phyloP scores from a whole-genome alignment of 805 yeast species.

The Ogataea angusta region DNA sequence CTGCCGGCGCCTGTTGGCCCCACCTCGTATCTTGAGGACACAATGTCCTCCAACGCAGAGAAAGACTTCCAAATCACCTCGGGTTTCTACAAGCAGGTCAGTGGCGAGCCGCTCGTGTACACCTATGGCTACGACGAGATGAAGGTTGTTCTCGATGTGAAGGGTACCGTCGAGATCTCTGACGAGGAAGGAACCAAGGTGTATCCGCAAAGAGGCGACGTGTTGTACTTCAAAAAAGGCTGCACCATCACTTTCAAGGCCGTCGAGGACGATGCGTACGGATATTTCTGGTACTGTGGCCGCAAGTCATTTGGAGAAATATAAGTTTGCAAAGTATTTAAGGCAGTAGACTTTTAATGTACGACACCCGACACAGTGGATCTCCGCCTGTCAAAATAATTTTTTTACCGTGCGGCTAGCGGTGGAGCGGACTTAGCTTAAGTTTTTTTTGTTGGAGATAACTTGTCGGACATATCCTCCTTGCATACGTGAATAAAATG shows the following conservation, averaged over 20 bases:
- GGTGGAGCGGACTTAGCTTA: slow-evolving; percentile 1
- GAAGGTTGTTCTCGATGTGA: slow-evolving; percentile 63
- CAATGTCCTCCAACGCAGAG: slow-evolving; percentile 53
- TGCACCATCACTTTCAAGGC: slow-evolving; percentile 57
- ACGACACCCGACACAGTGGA: not conserved
- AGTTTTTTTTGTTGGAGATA: not conserved
- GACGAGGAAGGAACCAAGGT: slow-evolving; percentile 62
- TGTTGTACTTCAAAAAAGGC: slow-evolving; percentile 61
- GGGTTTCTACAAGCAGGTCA: slow-evolving; percentile 66
- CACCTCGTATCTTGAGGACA: slow-evolving; percentile 66
- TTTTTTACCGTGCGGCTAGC: slow-evolving; percentile 3
- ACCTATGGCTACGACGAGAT: slow-evolving; percentile 61
- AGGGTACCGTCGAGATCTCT: slow-evolving; percentile 55
- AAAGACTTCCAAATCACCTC: slow-evolving; percentile 56
- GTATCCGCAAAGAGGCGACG: slow-evolving; percentile 60
- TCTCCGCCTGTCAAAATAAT: slow-evolving; percentile 7
- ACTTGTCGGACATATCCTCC: slow-evolving; percentile 6
- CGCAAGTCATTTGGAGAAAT: slow-evolving; percentile 35
- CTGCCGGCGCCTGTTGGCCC: slow-evolving; percentile 57
- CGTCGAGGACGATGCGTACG: slow-evolving; percentile 48
- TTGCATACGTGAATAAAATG: not conserved
- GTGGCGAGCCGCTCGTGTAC: slow-evolving; percentile 64
- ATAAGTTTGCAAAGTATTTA: not conserved
- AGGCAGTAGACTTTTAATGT: not conserved
- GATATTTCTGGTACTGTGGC: slow-evolving; percentile 57